Evolutionary conservation across 2,329 filamentous ascomycete species (phyloP), one percentile per base, ranked within the genome.

Genomic region (Diaporthe ilicicola): DNA sequence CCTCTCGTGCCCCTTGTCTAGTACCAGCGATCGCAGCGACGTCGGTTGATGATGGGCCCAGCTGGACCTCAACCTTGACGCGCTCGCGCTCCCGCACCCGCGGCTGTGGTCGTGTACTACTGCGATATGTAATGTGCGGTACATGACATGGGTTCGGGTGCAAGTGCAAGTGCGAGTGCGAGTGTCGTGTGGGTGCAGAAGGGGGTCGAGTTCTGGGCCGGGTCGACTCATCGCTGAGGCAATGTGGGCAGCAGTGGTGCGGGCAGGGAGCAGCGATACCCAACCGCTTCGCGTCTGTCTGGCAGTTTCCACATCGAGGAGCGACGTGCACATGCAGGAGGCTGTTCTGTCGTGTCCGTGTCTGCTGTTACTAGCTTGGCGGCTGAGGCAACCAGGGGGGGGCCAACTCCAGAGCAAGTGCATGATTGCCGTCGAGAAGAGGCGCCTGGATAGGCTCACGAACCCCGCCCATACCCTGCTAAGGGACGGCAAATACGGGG

Each of bases 241-340:
- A 71, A 56, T 50, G 55, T 67, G 50, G 32, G 4, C n/a, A n/a
- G n/a, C n/a, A n/a, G 9, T 9, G 4, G 70, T 48, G 65, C 70
- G 19, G 66, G 42, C 42, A 66, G 50, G 62, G 51, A 55, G 69
- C 62, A 46, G 51, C 32, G 68, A 39, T 39, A 67, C 54, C 71
- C 71, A 72, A 72, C 71, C 71, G 55, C 64, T 70, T 39, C 22
- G 39, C 67, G 65, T 59, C 54, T 55, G 32, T 39, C 48, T 46
- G 46, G 24, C 44, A 44, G 46, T 48, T 65, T 48, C 67, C 67
- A 70, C 62, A 64, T 70, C 34, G 29, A 51, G 44, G 59, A 44
- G 70, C 44, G 22, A 56, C 53, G 27, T n/a, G 39, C 34, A 22
- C 59, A 53, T 51, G 65, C 55, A 48, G 29, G 46, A 66, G 48